Evolutionary conservation across 352 stramenopile genomes (phyloP), one percentile per base, ranked within the genome.

Genomic region (Phytophthora brassicae): DNA sequence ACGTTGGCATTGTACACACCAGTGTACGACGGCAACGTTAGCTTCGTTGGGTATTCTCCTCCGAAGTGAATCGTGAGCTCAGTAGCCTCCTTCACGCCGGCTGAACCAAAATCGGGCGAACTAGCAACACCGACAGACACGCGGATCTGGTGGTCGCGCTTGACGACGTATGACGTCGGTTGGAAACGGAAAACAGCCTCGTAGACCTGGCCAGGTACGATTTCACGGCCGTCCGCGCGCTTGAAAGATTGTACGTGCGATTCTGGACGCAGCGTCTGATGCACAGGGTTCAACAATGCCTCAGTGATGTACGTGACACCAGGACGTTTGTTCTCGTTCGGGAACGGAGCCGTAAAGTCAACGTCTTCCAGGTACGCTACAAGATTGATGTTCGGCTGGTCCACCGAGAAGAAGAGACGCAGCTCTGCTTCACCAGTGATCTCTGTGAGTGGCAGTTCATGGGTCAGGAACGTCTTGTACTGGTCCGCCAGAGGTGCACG

Each of bases 251-350:
- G 71, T 29, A 90, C 79, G n/a, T 70, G 75, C 55, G 77, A 79
- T 48, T 84, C 79, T 13, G 74, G 68, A 9, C 72, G 69, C 38
- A 94, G 69, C 0, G 81, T 77, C 58, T 75, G 65, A 69, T 94
- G 85, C 47, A 88, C 73, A 0, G 83, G 83, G 69, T 91, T 88
- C 43, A 92, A 31, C 48, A 91, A 50, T 16, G 81, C 81, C 51
- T 94, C 85, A 0, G 85, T 92, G 26, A 94, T 82, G 70, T 94
- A 94, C 61, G 85, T 94, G 48, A 89, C 64, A 17, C 85, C 85
- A 13, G 70, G 72, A 42, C 85, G 85, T 56, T 91, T 89, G 73
- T 89, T 88, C 56, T 90, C 79, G 54, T 94, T 91, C 68, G 75
- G 71, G 72, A 94, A 92, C 8, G 76, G 73, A 19, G 75, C 67